A percentile compares a stretch with the other conserved stretches of the same genome.
Evolutionary conservation across 2,329 filamentous ascomycete species (phyloP).

Genomic region (Fusarium neocosmosporiellum): DNA sequence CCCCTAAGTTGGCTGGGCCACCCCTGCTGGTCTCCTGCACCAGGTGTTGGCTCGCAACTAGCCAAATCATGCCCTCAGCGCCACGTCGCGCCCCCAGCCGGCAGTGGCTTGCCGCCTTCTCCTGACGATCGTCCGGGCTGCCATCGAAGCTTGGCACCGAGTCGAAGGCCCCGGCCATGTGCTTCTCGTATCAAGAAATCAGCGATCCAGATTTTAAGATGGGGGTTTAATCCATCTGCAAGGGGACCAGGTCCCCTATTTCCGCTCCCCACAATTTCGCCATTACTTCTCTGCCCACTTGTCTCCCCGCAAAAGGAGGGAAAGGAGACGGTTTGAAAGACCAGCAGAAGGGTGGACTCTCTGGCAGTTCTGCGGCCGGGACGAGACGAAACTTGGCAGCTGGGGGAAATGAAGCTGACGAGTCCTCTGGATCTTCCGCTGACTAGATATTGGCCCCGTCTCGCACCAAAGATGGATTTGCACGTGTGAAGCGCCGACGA

Average conservation of each 20-base stretch:
- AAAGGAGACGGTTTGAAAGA: background rate
- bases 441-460: constrained; percentile 32
- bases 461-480: constrained; percentile 14
- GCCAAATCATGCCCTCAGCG: constrained; percentile 12
- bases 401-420: constrained; percentile 39
- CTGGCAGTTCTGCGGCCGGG: background rate
- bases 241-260: constrained; percentile 8
- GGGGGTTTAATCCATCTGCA: constrained; percentile 1
- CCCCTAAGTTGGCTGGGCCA: background rate
- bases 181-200: constrained; percentile 28
- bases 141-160: constrained; percentile 32
- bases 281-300: background rate
- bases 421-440: constrained; percentile 15
- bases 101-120: constrained; percentile 39
- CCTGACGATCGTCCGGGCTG: constrained; percentile 38
- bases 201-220: constrained; percentile 8
- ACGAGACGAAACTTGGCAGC: constrained; percentile 1
- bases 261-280: constrained; percentile 7
- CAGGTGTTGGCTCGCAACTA: constrained; percentile 17
- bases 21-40: constrained; percentile 20
- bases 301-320: constrained; percentile 37
- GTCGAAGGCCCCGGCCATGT: constrained; percentile 12
- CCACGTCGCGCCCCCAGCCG: constrained; percentile 25
- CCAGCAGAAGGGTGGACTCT: background rate
- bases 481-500: constrained; percentile 27